Evolutionary conservation across 108 stramenopile species (phyloP), one percentile per base, ranked within the genome.

Genomic region (Craspedostauros australis): DNA sequence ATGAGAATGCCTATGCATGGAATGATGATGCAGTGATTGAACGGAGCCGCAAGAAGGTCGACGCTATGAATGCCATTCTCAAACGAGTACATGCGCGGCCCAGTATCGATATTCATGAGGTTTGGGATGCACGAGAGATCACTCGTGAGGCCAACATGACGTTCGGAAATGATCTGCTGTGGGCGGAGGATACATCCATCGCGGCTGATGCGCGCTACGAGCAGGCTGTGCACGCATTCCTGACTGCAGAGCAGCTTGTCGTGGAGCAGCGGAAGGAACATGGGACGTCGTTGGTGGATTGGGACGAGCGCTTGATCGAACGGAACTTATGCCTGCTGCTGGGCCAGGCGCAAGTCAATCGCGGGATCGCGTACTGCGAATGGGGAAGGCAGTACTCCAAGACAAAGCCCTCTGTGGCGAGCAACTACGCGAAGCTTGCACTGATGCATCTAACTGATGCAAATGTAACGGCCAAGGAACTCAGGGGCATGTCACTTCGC

Each of bases 121-220:
- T 77, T 21, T 79, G 78, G 78, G 73, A 79, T 54, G 70, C 73
- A 2, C 47, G 66, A 14, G 78, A 79, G 47, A 60, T 46, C 38
- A 57, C 75, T 19, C 60, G 78, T 20, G 66, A 68, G 46, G 44
- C 63, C 1, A 42, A 34, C 22, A 75, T 79, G 73, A 54, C 52
- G 4, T 39, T 62, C 5, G 78, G 78, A 1, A 75, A 75, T 58
- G 30, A 51, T 27, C 44, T 50, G 8, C 39, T 79, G 38, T 65
- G 65, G 68, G 33, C 53, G 2, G 23, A 46, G 26, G 12, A 24
- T 7, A 11, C 30, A 11, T 20, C 15, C 18, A 39, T 47, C 20
- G n/a, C 32, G 33, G 30, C 46, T 16, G 44, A 46, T n/a, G n/a
- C n/a, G n/a, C n/a, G n/a, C n/a, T n/a, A n/a, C n/a, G n/a, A n/a